phyloP scores from a whole-genome alignment of 306 rosid species.

The Cicer arietinum region DNA sequence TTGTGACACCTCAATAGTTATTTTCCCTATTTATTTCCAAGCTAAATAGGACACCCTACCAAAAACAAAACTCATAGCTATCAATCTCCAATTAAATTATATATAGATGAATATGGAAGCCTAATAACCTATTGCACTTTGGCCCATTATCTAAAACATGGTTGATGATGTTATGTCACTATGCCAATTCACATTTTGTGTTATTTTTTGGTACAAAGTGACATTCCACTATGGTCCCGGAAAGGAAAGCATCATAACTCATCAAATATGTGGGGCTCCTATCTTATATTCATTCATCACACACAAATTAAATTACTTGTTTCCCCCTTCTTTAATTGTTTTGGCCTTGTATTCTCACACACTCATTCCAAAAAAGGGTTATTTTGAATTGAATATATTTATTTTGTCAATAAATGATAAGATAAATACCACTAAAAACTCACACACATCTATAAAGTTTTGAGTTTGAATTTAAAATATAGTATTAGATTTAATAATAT shows the following conservation, averaged over 20 bases:
- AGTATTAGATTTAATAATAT: too few relatives aligned
- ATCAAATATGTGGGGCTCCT: constrained; percentile 37
- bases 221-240: constrained; percentile 34
- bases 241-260: constrained; percentile 34
- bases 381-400: neutral
- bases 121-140: constrained; percentile 25
- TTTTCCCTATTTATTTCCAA: too few relatives aligned
- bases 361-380: neutral
- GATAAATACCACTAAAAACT: too few relatives aligned
- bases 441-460: too few relatives aligned
- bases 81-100: constrained; percentile 6
- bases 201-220: constrained; percentile 34
- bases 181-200: constrained; percentile 38
- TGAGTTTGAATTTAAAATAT: too few relatives aligned
- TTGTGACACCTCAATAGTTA: too few relatives aligned
- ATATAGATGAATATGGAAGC: neutral
- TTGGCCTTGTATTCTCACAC: constrained; percentile 5
- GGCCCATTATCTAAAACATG: constrained; percentile 42
- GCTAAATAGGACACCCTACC: neutral
- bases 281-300: constrained; percentile 7
- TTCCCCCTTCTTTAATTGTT: constrained; percentile 16
- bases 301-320: neutral
- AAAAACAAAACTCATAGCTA: neutral
- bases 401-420: neutral
- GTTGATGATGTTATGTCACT: constrained; percentile 38